Base-by-base conservation (phyloP, 768 basidiomycete genomes). In the Boletus reticuloceps region DNA sequence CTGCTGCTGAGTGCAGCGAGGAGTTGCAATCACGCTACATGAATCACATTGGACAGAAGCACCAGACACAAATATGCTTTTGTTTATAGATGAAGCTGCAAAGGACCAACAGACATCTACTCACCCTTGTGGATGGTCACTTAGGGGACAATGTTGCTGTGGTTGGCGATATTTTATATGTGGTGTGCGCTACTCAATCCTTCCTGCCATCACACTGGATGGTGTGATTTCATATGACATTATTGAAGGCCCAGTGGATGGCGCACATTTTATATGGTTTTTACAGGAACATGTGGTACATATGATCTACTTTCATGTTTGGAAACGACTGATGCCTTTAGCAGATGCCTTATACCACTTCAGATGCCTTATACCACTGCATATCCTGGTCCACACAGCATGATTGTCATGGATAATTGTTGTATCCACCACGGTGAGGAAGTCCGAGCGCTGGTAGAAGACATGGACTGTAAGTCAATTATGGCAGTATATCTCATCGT, bases 341-440 rank as follows among this genome's bases (percentile, higher is more conserved):
- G 3, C n/a, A n/a, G n/a, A n/a, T n/a, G n/a, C n/a, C n/a, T n/a
- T n/a, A n/a, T n/a, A n/a, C n/a, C n/a, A n/a, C n/a, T n/a, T n/a
- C 20, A 60, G 56, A 54, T 60, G 46, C 50, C 42, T 4, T 48
- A 53, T 0, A 59, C 37, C 4, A 54, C 13, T 5, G 42, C 41
- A 2, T 60, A 60, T 19, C 42, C 52, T 37, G 50, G 53, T 0
- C 37, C 34, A 0, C 1, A 6, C 6, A 58, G 59, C 22, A 42
- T 72, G 1, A 39, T 70, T 3, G 29, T 69, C 1, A 58, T 69
- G 37, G 62, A 71, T 40, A 70, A 68, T 29, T 64, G 59, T 27
- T 20, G n/a, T 3, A 71, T 69, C n/a, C 64, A 47, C 40, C 39
- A 54, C 0, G 14, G 20, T 5, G 17, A 54, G 62, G 61, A 66